These are phyloP conservation scores for Saccharomycopsis sp. DNA, from an alignment of 805 yeast species.

Conservation along the genomic window DNA sequence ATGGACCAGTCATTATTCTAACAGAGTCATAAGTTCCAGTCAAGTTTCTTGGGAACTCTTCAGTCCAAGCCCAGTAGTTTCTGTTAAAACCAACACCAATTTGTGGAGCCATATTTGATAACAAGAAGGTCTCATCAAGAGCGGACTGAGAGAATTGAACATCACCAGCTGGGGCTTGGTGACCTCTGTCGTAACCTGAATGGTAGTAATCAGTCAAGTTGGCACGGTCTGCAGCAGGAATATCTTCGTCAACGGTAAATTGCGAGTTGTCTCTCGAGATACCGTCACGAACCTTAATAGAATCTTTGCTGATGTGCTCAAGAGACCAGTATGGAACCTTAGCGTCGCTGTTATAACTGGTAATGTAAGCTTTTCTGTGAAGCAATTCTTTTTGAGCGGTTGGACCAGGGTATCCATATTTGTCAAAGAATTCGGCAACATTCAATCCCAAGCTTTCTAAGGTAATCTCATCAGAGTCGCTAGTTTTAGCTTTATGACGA, in stretches of 20 bases:
- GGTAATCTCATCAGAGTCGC: constrained; percentile 3
- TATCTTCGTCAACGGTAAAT: constrained; percentile 10
- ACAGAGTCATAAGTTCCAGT: constrained; percentile 56
- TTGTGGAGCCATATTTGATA: constrained; percentile 58
- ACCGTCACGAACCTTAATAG: constrained; percentile 8
- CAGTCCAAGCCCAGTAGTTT: constrained; percentile 72
- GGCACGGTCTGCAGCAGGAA: constrained; percentile 25
- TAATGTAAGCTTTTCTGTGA: constrained; percentile 54
- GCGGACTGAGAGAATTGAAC: constrained; percentile 52
- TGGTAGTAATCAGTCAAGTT: constrained; percentile 49
- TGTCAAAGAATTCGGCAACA: constrained; percentile 41
- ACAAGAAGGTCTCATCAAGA: constrained; percentile 55
- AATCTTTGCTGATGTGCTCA: constrained; percentile 17
- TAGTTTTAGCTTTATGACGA: neutral
- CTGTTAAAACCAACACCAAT: constrained; percentile 60
- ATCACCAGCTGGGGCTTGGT: constrained; percentile 61
- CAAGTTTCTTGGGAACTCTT: constrained; percentile 62
- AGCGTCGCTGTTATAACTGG: constrained; percentile 61
- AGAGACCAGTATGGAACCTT: constrained; percentile 55
- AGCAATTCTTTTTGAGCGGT: constrained; percentile 51
- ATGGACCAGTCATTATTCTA: constrained; percentile 72
- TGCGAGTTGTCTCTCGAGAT: constrained; percentile 13
- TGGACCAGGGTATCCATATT: constrained; percentile 79
- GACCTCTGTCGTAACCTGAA: constrained; percentile 60
- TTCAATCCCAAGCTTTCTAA: constrained; percentile 10